phyloP scores from a whole-genome alignment of 108 stramenopile species.

The Nitzschia inconspicua region DNA sequence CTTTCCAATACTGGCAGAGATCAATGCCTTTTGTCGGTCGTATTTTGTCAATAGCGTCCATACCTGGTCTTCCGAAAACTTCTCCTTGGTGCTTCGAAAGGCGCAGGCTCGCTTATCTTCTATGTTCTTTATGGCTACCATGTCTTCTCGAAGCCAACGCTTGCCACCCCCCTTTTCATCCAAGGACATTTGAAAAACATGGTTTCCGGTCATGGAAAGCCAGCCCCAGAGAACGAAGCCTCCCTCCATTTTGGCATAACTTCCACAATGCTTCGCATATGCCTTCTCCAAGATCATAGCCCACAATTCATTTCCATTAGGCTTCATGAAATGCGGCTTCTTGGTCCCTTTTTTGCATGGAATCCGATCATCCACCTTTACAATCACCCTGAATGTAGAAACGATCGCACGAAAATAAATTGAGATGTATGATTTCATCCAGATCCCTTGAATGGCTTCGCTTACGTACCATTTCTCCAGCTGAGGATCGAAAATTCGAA shows the following conservation, averaged over 20 bases:
- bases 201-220: constrained; percentile 70
- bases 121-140: constrained; percentile 28
- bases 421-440: background rate
- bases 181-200: constrained; percentile 39
- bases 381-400: constrained; percentile 18
- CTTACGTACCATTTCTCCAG: constrained; percentile 40
- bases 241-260: constrained; percentile 77
- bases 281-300: constrained; percentile 94
- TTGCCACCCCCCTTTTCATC: constrained; percentile 4
- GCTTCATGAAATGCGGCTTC: constrained; percentile 53
- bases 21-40: constrained; percentile 27
- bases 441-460: background rate
- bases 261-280: constrained; percentile 88
- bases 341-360: constrained; percentile 26
- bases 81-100: constrained; percentile 35
- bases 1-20: constrained; percentile 50
- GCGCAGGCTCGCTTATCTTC: constrained; percentile 42
- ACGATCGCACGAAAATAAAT: constrained; percentile 30
- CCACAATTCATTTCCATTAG: constrained; percentile 82
- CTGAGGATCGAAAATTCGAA: constrained; percentile 37
- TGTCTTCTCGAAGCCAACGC: constrained; percentile 41
- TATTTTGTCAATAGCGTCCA: constrained; percentile 59
- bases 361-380: constrained; percentile 40
- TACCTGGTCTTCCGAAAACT: constrained; percentile 40
- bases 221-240: constrained; percentile 79